Evolutionary conservation across 2,329 filamentous ascomycete genomes (phyloP), one percentile per base, ranked within the genome.

Genomic region (Aspergillus viridinutans): DNA sequence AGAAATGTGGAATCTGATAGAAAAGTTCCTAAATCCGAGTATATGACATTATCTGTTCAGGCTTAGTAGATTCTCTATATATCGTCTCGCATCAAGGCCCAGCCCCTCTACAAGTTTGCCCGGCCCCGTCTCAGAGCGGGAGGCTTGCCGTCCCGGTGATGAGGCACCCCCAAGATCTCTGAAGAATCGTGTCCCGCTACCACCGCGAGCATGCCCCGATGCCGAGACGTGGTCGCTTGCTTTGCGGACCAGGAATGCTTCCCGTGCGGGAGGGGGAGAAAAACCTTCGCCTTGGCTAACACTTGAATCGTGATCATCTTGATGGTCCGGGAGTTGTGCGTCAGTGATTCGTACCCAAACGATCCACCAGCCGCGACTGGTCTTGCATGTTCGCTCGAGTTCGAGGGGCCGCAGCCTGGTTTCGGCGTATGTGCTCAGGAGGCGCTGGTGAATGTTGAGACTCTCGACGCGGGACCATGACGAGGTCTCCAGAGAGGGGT

Each of bases 361-460:
- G 2, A 88, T 78, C 85, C 85, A 88, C 85, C 85, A 88, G 6
- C 83, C 83, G n/a, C 85, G 79, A 47, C 73, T 80, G 0, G 85
- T 87, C 70, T 87, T 87, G 69, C 81, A 82, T 1, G 82, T 86
- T 32, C 83, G 77, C 64, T 88, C 85, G 6, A 83, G 74, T 59
- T 87, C 83, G 8, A 73, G 68, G 1, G 69, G 61, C 1, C 71
- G 72, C 23, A 71, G 71, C 2, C 80, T 76, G 1, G 83, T 85
- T 56, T 78, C 77, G n/a, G 71, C 68, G 52, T 85, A 76, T 0
- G 82, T 85, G 56, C 80, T 80, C 26, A 88, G 71, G 43, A 87
- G 80, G 55, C 84, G 82, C 8, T 79, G 79, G 67, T 88, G 84
- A 5, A 86, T 82, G 63, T 84, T 85, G 38, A 88, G 74, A 3